Evolutionary conservation across 2,329 filamentous ascomycete genomes (phyloP), one percentile per base, ranked within the genome.

Genomic region (Erysiphe pulchra): DNA sequence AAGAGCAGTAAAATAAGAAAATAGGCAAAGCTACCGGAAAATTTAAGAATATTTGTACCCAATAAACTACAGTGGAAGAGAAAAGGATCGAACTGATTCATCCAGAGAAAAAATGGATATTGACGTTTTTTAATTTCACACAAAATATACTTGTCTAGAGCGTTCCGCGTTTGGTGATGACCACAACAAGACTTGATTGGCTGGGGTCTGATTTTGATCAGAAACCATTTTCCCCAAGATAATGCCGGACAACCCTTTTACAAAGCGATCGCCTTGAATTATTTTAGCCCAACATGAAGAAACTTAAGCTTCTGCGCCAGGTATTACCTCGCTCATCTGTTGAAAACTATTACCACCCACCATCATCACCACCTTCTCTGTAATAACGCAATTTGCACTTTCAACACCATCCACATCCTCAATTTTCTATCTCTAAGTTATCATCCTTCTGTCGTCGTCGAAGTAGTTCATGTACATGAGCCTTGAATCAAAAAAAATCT

Each of bases 221-320:
- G n/a, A 20, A 43, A 43, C n/a, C 42, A 43, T 43, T 43, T 33
- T 28, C 28, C 42, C 28, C 42, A 17, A 42, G 20, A 42, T 28
- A 33, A 33, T 43, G 42, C 42, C 42, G 31, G 30, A 20, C 42
- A 43, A 34, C 42, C 42, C 42, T 30, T 33, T 40, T 34, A 41
- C 42, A 43, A 43, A 34, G 31, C 42, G 42, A 43, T 43, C 42
- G 42, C 42, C 42, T 43, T 43, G 42, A 11, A 43, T 34, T 43
- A 43, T 43, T 43, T 43, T 43, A 43, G 42, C 42, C 42, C 42
- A 43, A 34, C 42, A 43, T 43, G 42, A 43, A 43, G 42, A 43
- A 43, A 43, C 42, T 43, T 43, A 43, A 43, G 37, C 16, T 17
- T 24, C 20, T 40, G 5, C 37, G 37, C 20, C 28, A 34, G 32